Evolutionary conservation across 345 rosid genomes (phyloP).

Genomic region (Salix exigua): DNA sequence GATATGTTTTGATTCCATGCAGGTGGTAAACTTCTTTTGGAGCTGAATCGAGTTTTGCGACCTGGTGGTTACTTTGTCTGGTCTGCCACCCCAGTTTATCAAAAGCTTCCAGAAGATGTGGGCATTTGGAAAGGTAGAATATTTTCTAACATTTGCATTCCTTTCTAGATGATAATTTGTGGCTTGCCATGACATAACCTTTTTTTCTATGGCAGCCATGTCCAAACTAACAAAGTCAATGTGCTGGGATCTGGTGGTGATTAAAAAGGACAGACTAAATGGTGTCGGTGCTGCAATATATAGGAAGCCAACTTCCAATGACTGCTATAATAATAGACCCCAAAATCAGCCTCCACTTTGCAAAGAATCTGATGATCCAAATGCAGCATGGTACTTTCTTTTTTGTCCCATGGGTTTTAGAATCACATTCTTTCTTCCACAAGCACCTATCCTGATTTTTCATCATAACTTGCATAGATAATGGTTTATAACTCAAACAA

Average conservation of each 20-base stretch:
- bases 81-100: constrained; percentile 99
- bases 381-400: constrained; percentile 75
- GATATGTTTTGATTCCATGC: constrained; percentile 21
- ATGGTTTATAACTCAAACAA: neutral
- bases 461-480: neutral
- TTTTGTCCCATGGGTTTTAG: neutral
- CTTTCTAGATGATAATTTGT: neutral
- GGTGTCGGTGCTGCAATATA: constrained; percentile 73
- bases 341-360: constrained; percentile 73
- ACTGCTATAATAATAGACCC: constrained; percentile 72
- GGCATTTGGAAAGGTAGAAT: constrained; percentile 82
- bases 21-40: constrained; percentile 92
- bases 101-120: constrained; percentile 67
- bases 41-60: constrained; percentile 77
- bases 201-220: constrained; percentile 57
- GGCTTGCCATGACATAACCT: neutral
- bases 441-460: neutral
- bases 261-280: constrained; percentile 61
- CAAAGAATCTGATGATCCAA: constrained; percentile 70
- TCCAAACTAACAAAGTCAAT: constrained; percentile 60
- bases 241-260: constrained; percentile 88
- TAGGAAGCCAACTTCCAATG: constrained; percentile 72
- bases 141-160: constrained; percentile 7
- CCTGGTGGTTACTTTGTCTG: constrained; percentile 94
- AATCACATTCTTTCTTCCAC: neutral